phyloP scores from a whole-genome alignment of 768 basidiomycete species.

The Candolleomyces eurysporus region DNA sequence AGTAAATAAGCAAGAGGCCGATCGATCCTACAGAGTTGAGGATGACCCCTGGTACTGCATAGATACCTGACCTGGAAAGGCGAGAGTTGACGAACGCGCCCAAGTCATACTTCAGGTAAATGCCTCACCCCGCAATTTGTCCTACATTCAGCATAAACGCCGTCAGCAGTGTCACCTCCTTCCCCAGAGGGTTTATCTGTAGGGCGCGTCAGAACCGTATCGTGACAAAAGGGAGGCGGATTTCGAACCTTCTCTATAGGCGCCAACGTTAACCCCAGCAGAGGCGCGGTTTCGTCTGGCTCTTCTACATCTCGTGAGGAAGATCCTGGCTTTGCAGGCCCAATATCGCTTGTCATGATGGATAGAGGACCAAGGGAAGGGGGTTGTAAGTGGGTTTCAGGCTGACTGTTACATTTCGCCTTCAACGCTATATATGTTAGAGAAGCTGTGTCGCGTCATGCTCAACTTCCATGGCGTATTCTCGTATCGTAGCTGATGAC shows the following conservation, averaged over 20 bases:
- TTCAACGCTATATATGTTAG: background rate
- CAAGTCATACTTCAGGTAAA: background rate
- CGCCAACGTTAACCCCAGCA: slow-evolving; percentile 10
- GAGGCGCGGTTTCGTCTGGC: background rate
- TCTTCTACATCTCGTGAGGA: background rate
- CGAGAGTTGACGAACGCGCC: background rate
- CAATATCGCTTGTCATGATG: no score
- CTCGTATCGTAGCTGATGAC: background rate
- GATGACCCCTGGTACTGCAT: slow-evolving; percentile 32
- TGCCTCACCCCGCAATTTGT: slow-evolving; percentile 29
- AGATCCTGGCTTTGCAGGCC: no score
- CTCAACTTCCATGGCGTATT: background rate
- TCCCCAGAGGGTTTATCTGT: slow-evolving; percentile 28
- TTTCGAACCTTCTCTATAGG: slow-evolving; percentile 24
- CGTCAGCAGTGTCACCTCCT: slow-evolving; percentile 31
- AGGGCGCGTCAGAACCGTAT: background rate
- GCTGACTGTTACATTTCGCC: background rate
- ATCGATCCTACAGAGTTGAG: slow-evolving; percentile 36
- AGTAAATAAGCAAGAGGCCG: slow-evolving; percentile 29
- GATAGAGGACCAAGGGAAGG: background rate
- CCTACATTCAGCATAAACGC: slow-evolving; percentile 36
- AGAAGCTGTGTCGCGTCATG: slow-evolving; percentile 7
- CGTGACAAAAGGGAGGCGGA: background rate
- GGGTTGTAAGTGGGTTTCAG: background rate
- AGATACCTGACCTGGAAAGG: slow-evolving; percentile 31